Percentiles rank a stretch among this genome's conserved stretches.
Conservation (phyloP, 2,329 filamentous ascomycete genomes). For the Xylariaceae sp. region DNA sequence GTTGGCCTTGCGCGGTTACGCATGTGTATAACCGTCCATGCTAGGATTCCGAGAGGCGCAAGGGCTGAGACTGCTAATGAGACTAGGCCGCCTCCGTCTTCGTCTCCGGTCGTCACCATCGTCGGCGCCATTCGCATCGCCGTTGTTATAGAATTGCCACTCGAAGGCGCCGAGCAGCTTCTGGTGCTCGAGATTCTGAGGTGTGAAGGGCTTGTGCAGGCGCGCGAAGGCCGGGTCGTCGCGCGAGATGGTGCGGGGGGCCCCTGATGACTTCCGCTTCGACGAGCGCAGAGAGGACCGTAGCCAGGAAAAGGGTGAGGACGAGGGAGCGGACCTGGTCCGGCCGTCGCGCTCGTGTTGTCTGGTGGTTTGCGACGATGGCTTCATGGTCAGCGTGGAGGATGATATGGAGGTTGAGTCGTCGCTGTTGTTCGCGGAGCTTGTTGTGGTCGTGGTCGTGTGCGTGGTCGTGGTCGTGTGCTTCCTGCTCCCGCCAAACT, state of each 20-base stretch:
- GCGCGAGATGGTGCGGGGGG: conserved; percentile 6
- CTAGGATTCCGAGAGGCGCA: conserved; percentile 27
- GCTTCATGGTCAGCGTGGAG: conserved; percentile 2
- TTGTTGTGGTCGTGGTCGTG: neutral
- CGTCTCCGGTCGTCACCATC: too few species aligned
- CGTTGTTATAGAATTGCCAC: conserved; percentile 25
- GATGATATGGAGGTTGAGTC: conserved; percentile 5
- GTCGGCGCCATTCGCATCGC: too few species aligned
- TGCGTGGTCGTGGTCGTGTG: neutral
- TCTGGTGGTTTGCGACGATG: neutral
- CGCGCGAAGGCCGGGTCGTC: conserved; percentile 21
- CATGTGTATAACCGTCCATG: conserved; percentile 17
- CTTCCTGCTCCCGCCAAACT: conserved; percentile 8
- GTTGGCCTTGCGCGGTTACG: too few species aligned
- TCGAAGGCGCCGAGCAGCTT: conserved; percentile 30
- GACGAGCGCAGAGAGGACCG: conserved; percentile 6
- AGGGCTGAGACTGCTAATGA: conserved; percentile 26
- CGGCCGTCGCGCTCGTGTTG: neutral
- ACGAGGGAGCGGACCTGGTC: neutral
- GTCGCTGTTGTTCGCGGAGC: conserved; percentile 3
- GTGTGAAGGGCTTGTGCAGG: conserved; percentile 30
- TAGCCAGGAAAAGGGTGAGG: conserved; percentile 14
- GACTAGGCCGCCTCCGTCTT: conserved; percentile 15
- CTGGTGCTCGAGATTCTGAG: conserved; percentile 32
- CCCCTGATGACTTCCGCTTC: conserved; percentile 8